These are phyloP conservation scores for Aspergillus melleus DNA, from an alignment of 2,329 filamentous ascomycete genomes.

Conservation along the genomic window DNA sequence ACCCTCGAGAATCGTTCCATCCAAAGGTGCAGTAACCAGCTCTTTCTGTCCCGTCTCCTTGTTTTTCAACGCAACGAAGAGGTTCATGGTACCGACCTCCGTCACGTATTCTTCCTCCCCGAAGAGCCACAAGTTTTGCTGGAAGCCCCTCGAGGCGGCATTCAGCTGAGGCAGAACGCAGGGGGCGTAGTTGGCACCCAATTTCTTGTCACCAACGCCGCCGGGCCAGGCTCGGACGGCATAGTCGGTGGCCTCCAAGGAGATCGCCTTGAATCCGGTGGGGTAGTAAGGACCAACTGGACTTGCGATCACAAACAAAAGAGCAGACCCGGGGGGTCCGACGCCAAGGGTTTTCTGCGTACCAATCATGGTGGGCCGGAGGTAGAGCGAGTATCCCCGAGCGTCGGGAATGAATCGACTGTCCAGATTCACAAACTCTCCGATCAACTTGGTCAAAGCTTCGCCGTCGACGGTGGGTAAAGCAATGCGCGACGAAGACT, in stretches of 20 bases:
- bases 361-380: conserved; percentile 95
- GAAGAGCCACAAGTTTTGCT: conserved; percentile 98
- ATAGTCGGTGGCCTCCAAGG: conserved; percentile 93
- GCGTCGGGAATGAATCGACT: conserved; percentile 80
- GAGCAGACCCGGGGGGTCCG: conserved; percentile 82
- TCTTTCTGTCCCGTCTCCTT: conserved; percentile 88
- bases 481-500: conserved; percentile 85
- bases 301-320: conserved; percentile 93
- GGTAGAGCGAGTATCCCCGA: conserved; percentile 89
- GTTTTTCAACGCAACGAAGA: conserved; percentile 84
- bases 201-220: conserved; percentile 96
- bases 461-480: conserved; percentile 79
- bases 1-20: conserved; percentile 94
- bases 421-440: conserved; percentile 76
- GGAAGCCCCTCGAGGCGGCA: conserved; percentile 86
- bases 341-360: conserved; percentile 94
- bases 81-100: conserved; percentile 98
- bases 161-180: conserved; percentile 96
- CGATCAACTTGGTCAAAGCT: conserved; percentile 76
- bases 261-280: conserved; percentile 96
- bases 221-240: conserved; percentile 97
- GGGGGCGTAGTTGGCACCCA: conserved; percentile 98
- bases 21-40: conserved; percentile 89
- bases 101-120: conserved; percentile 94
- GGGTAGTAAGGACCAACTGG: conserved; percentile 98